Conservation (phyloP, 768 basidiomycete species). For the Trametes gibbosa region DNA sequence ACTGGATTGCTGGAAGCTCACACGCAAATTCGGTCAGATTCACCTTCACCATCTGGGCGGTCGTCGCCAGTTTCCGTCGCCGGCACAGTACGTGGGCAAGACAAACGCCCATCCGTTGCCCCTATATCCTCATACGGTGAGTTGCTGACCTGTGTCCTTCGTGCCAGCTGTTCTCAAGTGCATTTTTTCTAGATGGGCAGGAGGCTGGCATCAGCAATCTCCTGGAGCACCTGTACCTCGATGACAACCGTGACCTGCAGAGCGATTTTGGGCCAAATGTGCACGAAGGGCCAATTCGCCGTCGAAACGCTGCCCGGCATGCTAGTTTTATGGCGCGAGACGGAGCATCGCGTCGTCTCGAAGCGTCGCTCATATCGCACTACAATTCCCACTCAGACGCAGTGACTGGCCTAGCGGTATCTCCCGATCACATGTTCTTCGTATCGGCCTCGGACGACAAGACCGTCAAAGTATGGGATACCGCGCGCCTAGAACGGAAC, state of each 20-base stretch:
- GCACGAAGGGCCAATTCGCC: conserved; percentile 75
- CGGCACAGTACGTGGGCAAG: conserved; percentile 48
- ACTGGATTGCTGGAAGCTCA: conserved; percentile 80
- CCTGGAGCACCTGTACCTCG: conserved; percentile 86
- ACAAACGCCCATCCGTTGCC: conserved; percentile 49
- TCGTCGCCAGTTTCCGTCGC: conserved; percentile 72
- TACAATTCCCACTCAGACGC: conserved; percentile 79
- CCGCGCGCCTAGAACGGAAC: conserved; percentile 89
- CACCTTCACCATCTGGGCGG: conserved; percentile 71
- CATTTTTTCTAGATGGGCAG: conserved; percentile 64
- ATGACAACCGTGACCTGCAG: conserved; percentile 81
- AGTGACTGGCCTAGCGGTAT: conserved; percentile 77
- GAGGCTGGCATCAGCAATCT: conserved; percentile 88
- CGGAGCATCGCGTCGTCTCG: conserved; percentile 54
- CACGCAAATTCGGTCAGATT: conserved; percentile 62
- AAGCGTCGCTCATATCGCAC: conserved; percentile 82
- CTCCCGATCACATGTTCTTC: conserved; percentile 95
- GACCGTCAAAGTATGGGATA: conserved; percentile 91
- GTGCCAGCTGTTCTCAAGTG: not conserved
- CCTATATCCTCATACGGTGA: conserved; percentile 74
- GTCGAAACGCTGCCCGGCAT: conserved; percentile 71
- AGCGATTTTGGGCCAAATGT: conserved; percentile 91
- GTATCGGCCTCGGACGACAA: conserved; percentile 92
- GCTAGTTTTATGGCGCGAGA: conserved; percentile 62
- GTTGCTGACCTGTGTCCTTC: conserved; percentile 15